Conservation (phyloP, 805 yeast genomes). For the Cyberlindnera meyerae region DNA sequence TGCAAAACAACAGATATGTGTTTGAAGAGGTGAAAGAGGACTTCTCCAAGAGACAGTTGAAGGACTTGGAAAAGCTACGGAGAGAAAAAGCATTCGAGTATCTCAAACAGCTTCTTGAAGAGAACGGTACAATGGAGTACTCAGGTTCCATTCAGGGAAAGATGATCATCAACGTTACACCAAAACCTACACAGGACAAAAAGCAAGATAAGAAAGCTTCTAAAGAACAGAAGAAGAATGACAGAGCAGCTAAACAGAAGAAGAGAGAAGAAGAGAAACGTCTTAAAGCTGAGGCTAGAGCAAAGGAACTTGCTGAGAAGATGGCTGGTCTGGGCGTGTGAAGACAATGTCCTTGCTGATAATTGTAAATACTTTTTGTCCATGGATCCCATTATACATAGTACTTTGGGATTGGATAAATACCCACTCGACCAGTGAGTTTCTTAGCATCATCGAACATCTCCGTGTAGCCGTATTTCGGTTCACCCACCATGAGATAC, state of each 20-base stretch:
- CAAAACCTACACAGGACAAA: constrained; percentile 17
- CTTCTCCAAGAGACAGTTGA: constrained; percentile 12
- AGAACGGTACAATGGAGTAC: constrained; percentile 21
- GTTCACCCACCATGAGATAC: constrained; percentile 35
- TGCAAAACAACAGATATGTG: constrained; percentile 15
- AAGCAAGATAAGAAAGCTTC: constrained; percentile 14
- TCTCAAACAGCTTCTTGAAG: constrained; percentile 26
- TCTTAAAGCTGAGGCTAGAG: constrained; percentile 16
- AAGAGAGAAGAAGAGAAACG: constrained; percentile 23
- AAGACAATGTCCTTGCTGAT: not conserved
- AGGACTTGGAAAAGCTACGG: constrained; percentile 30
- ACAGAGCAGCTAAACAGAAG: constrained; percentile 22
- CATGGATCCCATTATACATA: no score
- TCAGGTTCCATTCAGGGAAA: constrained; percentile 29
- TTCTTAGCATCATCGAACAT: constrained; percentile 20
- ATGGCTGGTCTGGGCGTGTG: constrained; percentile 2
- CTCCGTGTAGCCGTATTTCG: constrained; percentile 32
- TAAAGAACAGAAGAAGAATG: constrained; percentile 17
- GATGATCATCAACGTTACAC: constrained; percentile 26
- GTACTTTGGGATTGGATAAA: constrained; percentile 10
- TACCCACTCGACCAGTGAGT: constrained; percentile 31
- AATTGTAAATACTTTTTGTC: no score
- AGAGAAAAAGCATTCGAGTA: constrained; percentile 30
- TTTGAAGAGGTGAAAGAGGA: constrained; percentile 17
- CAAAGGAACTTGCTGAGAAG: constrained; percentile 12